phyloP scores from a whole-genome alignment of 2,329 filamentous ascomycete species.

The Pseudogymnoascus sp. region DNA sequence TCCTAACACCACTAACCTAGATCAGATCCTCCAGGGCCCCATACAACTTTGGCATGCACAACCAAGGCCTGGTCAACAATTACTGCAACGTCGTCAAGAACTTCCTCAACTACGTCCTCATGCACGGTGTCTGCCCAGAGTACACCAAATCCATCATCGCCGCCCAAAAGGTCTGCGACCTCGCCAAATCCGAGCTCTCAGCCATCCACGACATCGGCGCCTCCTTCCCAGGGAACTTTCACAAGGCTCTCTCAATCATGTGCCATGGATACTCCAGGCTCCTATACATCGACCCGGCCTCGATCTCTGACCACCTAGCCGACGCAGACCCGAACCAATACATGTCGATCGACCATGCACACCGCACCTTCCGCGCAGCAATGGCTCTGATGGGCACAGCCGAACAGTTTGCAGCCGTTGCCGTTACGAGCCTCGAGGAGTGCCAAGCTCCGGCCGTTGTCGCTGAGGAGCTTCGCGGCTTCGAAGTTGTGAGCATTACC shows the following conservation, averaged over 20 bases:
- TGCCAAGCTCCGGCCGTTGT: constrained; percentile 12
- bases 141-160: constrained; percentile 58
- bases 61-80: constrained; percentile 44
- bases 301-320: constrained; percentile 17
- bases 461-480: constrained; percentile 41
- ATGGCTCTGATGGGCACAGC: constrained; percentile 15
- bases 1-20: constrained; percentile 14
- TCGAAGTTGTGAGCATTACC: constrained; percentile 52
- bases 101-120: constrained; percentile 80
- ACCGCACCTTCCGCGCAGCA: constrained; percentile 17
- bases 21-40: constrained; percentile 50
- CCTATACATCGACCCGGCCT: constrained; percentile 11
- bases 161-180: constrained; percentile 59
- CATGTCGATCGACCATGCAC: constrained; percentile 18
- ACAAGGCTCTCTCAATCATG: constrained; percentile 63
- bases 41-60: constrained; percentile 48
- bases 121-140: constrained; percentile 82
- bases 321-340: constrained; percentile 11
- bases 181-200: constrained; percentile 60
- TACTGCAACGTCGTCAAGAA: constrained; percentile 67
- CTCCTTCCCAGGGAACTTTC: constrained; percentile 70
- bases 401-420: constrained; percentile 9
- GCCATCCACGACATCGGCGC: constrained; percentile 44
- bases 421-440: constrained; percentile 12
- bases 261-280: constrained; percentile 45